Percentiles rank a stretch among this genome's conserved stretches.
These are phyloP conservation scores for Sphaerobolus stellatus DNA, from an alignment of 1,284 basidiomycete genomes.

Conservation along the genomic window DNA sequence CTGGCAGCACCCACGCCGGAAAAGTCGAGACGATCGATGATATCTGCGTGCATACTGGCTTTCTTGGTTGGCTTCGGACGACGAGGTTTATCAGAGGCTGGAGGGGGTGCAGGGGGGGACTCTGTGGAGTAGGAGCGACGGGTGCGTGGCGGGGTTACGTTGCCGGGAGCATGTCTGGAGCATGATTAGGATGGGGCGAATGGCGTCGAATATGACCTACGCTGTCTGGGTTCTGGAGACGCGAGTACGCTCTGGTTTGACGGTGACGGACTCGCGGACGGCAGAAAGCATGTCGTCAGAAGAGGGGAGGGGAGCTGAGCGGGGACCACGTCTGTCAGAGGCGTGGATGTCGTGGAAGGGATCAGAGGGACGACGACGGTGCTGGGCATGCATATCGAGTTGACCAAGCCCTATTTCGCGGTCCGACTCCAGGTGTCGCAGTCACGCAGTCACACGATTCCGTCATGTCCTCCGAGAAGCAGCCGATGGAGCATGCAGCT, in stretches of 20 bases:
- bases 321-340: conserved; percentile 31
- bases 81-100: conserved; percentile 44
- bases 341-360: conserved; percentile 54
- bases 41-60: conserved; percentile 66
- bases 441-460: conserved; percentile 16
- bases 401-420: not conserved
- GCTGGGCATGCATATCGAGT: not conserved
- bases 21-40: conserved; percentile 65
- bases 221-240: conserved; percentile 47
- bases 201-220: conserved; percentile 31
- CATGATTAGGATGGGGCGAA: conserved; percentile 22
- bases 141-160: conserved; percentile 36
- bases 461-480: not conserved
- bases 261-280: conserved; percentile 61
- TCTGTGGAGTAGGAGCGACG: conserved; percentile 74
- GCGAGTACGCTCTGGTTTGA: conserved; percentile 37
- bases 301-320: conserved; percentile 12
- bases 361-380: conserved; percentile 41
- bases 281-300: conserved; percentile 53
- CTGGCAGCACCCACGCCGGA: conserved; percentile 68
- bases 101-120: conserved; percentile 37
- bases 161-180: conserved; percentile 28
- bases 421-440: not conserved
- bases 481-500: too few relatives aligned
- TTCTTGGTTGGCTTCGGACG: conserved; percentile 54